Conservation (phyloP, 192 early-diverging fungal species). For the Coemansia guatemalensis region DNA sequence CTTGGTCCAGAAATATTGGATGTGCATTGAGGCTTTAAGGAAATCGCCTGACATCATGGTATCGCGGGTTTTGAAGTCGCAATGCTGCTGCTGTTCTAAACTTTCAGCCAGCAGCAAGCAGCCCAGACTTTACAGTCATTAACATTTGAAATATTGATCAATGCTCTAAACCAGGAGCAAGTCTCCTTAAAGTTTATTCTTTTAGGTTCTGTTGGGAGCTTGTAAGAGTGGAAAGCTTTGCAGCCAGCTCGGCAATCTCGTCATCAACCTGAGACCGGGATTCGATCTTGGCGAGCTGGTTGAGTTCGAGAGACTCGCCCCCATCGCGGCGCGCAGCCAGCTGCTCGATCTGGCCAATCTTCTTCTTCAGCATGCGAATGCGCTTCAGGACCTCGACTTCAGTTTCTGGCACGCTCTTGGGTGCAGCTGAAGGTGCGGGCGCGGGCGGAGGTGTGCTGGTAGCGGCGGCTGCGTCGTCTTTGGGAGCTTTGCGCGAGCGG, state of each 20-base stretch:
- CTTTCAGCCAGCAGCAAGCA: too few species aligned
- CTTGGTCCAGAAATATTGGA: too few species aligned
- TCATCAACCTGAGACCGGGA: constrained; percentile 26
- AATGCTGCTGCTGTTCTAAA: too few species aligned
- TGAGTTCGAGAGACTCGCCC: constrained; percentile 78
- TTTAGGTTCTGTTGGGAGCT: too few species aligned
- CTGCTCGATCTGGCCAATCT: constrained; percentile 85
- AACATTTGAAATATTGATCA: too few species aligned
- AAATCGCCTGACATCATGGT: too few species aligned
- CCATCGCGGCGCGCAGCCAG: constrained; percentile 74
- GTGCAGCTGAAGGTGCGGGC: constrained; percentile 10
- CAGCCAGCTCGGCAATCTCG: constrained; percentile 32
- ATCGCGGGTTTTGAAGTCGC: too few species aligned
- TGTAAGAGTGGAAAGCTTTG: constrained; percentile 23
- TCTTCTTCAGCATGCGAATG: constrained; percentile 85
- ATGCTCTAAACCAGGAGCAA: too few species aligned
- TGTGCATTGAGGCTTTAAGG: too few species aligned
- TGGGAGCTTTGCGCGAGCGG: constrained; percentile 76
- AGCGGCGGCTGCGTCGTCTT: constrained; percentile 52
- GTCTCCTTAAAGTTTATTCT: too few species aligned
- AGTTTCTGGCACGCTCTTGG: background rate
- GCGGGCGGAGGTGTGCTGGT: constrained; percentile 15
- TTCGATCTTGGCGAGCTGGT: constrained; percentile 46
- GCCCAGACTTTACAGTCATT: too few species aligned
- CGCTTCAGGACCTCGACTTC: constrained; percentile 80